Conservation (phyloP, 257 asterid species). For the Solanum commersonii region DNA sequence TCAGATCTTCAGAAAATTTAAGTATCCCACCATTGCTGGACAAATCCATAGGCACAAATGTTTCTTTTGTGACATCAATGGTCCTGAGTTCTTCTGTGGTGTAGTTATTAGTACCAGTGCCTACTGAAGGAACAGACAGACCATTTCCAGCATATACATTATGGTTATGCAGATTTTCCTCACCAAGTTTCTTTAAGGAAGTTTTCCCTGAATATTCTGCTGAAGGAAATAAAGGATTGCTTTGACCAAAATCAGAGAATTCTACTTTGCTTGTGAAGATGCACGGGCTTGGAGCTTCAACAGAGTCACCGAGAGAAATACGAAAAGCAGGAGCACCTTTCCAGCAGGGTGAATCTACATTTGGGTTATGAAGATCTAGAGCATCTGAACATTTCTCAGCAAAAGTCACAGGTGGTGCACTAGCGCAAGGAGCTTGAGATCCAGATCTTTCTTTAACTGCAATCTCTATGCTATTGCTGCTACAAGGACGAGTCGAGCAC, state of each 20-base stretch:
- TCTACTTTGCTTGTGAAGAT: constrained; percentile 20
- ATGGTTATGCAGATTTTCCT: constrained; percentile 17
- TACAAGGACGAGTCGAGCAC: constrained; percentile 15
- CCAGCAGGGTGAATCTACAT: constrained; percentile 98
- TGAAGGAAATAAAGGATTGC: constrained; percentile 18
- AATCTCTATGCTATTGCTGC: constrained; percentile 13
- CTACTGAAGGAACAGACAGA: constrained; percentile 7
- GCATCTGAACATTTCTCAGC: constrained; percentile 41
- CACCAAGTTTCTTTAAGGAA: constrained; percentile 18
- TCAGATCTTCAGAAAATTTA: constrained; percentile 18
- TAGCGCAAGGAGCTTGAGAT: constrained; percentile 27
- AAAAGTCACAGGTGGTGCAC: constrained; percentile 24
- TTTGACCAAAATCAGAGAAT: constrained; percentile 19
- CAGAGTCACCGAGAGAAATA: constrained; percentile 27
- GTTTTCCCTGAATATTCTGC: constrained; percentile 17
- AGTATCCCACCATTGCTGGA: constrained; percentile 18
- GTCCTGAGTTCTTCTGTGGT: constrained; percentile 18
- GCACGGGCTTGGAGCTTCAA: constrained; percentile 29
- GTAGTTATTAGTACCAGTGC: constrained; percentile 17
- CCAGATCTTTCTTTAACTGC: constrained; percentile 15
- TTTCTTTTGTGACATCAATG: constrained; percentile 15
- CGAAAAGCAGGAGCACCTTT: constrained; percentile 71
- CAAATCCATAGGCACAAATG: constrained; percentile 10
- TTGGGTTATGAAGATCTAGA: constrained; percentile 49
- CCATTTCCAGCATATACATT: constrained; percentile 17